A percentile compares a stretch with the other conserved stretches of the same genome.
phyloP scores from a whole-genome alignment of 2,329 filamentous ascomycete genomes.

The Sporothrix phasma region DNA sequence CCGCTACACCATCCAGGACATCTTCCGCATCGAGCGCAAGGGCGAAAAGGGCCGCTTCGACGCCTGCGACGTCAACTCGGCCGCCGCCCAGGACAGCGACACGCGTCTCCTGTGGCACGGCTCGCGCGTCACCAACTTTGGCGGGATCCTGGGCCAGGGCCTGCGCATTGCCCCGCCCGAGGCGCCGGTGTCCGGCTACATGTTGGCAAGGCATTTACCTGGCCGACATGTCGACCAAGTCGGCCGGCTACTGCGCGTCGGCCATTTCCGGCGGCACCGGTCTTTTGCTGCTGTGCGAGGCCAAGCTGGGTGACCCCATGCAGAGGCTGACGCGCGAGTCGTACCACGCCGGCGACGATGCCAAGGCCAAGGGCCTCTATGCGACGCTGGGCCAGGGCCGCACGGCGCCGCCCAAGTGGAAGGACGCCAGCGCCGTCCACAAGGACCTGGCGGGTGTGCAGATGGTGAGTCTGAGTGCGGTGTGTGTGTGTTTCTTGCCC shows the following conservation, averaged over 20 bases:
- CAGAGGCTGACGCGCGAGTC: conserved; percentile 48
- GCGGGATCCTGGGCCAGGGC: conserved; percentile 74
- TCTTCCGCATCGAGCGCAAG: conserved; percentile 71
- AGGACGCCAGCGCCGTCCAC: conserved; percentile 61
- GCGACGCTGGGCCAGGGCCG: conserved; percentile 63
- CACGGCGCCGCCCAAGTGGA: conserved; percentile 59
- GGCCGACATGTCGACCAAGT: conserved; percentile 76
- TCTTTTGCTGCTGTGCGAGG: conserved; percentile 73
- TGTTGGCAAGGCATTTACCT: conserved; percentile 91
- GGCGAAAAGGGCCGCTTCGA: conserved; percentile 64
- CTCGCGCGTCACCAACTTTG: conserved; percentile 72
- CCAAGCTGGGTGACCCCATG: conserved; percentile 68
- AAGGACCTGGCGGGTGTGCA: conserved; percentile 54
- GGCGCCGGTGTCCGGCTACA: conserved; percentile 69
- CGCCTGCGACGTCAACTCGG: conserved; percentile 41
- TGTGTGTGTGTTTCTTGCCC: no score
- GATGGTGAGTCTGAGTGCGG: conserved; percentile 47
- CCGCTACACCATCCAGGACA: conserved; percentile 54
- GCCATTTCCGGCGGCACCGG: conserved; percentile 56
- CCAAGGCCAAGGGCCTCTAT: conserved; percentile 47
- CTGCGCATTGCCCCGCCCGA: conserved; percentile 82
- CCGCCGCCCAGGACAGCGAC: conserved; percentile 38
- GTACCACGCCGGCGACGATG: conserved; percentile 54
- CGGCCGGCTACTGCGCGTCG: conserved; percentile 63
- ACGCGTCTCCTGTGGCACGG: conserved; percentile 81